Base-by-base conservation (phyloP, 2,329 filamentous ascomycete genomes). In the Nothophaeocryptopus gaeumannii region DNA sequence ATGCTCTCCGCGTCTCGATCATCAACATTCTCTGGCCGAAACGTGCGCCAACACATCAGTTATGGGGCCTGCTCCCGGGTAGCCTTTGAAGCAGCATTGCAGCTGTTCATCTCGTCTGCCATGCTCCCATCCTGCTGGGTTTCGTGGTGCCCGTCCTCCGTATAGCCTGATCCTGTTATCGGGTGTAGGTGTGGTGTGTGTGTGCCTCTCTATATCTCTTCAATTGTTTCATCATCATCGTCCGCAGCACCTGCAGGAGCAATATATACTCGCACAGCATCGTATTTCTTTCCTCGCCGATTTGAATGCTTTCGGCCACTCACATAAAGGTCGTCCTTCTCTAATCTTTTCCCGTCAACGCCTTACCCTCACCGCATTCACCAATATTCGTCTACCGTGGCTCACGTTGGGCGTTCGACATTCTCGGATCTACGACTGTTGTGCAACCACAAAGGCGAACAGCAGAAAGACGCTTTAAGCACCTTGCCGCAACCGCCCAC, bases 31-130 rank as follows among this genome's bases (percentile, higher is more conserved):
- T 91, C 85, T 92, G 88, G 88, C 81, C 81, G 83, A 78, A 79
- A 85, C 78, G 78, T 77, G 84, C 85, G 89, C 89, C 89, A 95
- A 79, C 89, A 86, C 89, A 95, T 90, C 88, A 88, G 67, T 42
- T 72, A 73, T 72, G 72, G 72, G 71, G 68, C 72, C 70, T 69
- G 61, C 58, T 60, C 53, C 57, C 60, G 55, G 54, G 58, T 58
- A 60, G 57, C 54, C 55, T 58, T 58, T 43, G 53, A 45, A 49
- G 53, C 58, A 54, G 47, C 57, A 59, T 55, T 62, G 59, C 59
- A 59, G 56, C 52, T 55, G 34, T 51, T 54, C 55, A 47, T 58
- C 58, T 55, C 54, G 47, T 49, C 50, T 54, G 41, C 57, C 20
- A 26, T 26, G 20, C 3, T 26, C 20, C 20, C 20, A 26, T 46